These are phyloP conservation scores for Epichloe bromicola DNA, from an alignment of 2,329 filamentous ascomycete species.

Conservation along the genomic window DNA sequence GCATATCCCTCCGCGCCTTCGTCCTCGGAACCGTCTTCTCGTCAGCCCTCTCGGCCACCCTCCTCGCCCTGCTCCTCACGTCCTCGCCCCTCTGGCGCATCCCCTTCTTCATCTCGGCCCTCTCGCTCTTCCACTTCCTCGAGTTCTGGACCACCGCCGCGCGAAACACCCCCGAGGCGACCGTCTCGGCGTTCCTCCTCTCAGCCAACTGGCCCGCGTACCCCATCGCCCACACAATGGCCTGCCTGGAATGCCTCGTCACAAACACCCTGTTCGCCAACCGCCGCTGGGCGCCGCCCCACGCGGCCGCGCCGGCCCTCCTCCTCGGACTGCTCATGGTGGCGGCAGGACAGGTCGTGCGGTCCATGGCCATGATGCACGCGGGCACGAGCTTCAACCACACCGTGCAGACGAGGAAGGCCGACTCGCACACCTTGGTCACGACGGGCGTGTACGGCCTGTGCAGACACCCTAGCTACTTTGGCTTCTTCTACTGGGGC, in stretches of 20 bases:
- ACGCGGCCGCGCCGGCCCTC: slow-evolving; percentile 28
- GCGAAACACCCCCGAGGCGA: slow-evolving; percentile 64
- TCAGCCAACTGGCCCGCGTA: slow-evolving; percentile 76
- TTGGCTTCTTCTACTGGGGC: slow-evolving; percentile 98
- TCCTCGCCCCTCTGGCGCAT: slow-evolving; percentile 44
- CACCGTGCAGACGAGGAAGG: slow-evolving; percentile 59
- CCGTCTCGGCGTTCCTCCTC: slow-evolving; percentile 66
- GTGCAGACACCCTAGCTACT: slow-evolving; percentile 82
- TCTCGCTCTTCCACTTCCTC: slow-evolving; percentile 84
- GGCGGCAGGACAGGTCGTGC: slow-evolving; percentile 56
- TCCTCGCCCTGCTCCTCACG: slow-evolving; percentile 22
- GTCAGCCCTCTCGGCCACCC: slow-evolving; percentile 19
- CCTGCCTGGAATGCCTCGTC: slow-evolving; percentile 58
- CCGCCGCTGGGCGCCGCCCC: slow-evolving; percentile 32
- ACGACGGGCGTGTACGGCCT: slow-evolving; percentile 65
- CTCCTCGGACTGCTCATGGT: slow-evolving; percentile 52
- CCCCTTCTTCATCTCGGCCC: slow-evolving; percentile 52
- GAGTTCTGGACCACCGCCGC: slow-evolving; percentile 86
- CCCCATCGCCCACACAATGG: slow-evolving; percentile 65
- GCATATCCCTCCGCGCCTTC: slow-evolving; percentile 46
- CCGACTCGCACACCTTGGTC: slow-evolving; percentile 63
- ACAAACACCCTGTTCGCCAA: slow-evolving; percentile 42
- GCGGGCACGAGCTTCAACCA: slow-evolving; percentile 91
- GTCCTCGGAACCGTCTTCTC: slow-evolving; percentile 35
- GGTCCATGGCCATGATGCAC: slow-evolving; percentile 77